Evolutionary conservation across 2,329 filamentous ascomycete genomes (phyloP).

Genomic region (Neopestalotiopsis clavispora): DNA sequence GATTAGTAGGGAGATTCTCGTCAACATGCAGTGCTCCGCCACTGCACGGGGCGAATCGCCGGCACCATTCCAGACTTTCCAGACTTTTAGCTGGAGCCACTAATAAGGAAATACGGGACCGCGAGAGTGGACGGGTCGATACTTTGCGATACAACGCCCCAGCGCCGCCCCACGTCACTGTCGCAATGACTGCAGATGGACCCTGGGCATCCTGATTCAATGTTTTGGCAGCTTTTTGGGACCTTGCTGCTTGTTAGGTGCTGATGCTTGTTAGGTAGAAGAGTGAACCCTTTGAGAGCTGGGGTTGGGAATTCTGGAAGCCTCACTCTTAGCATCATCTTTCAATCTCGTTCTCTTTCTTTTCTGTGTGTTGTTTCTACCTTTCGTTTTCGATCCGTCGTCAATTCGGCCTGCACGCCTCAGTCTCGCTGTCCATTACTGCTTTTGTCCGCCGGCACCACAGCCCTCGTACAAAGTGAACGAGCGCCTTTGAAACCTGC

Average conservation of each 20-base stretch:
- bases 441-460: not conserved
- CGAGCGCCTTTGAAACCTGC: not conserved
- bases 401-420: not conserved
- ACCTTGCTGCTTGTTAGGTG: not conserved
- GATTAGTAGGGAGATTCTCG: not conserved
- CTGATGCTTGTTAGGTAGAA: not conserved
- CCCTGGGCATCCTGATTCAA: slow-evolving; percentile 7
- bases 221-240: not conserved
- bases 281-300: not conserved
- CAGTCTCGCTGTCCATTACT: not conserved
- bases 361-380: not conserved
- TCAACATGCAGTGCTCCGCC: slow-evolving; percentile 2
- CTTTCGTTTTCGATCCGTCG: not conserved
- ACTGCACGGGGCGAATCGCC: slow-evolving; percentile 11
- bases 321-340: not conserved
- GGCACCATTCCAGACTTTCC: not conserved
- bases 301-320: slow-evolving; percentile 1
- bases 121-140: not conserved
- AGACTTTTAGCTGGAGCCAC: not conserved
- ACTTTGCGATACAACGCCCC: slow-evolving; percentile 1
- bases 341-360: not conserved
- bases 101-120: slow-evolving; percentile 11
- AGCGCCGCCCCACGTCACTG: slow-evolving; percentile 12
- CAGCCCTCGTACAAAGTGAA: not conserved
- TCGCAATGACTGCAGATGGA: slow-evolving; percentile 1